Percentiles rank a stretch among this genome's conserved stretches.
These are phyloP conservation scores for Theobroma grandiflorum DNA, from an alignment of 441 rosid species.

Conservation along the genomic window DNA sequence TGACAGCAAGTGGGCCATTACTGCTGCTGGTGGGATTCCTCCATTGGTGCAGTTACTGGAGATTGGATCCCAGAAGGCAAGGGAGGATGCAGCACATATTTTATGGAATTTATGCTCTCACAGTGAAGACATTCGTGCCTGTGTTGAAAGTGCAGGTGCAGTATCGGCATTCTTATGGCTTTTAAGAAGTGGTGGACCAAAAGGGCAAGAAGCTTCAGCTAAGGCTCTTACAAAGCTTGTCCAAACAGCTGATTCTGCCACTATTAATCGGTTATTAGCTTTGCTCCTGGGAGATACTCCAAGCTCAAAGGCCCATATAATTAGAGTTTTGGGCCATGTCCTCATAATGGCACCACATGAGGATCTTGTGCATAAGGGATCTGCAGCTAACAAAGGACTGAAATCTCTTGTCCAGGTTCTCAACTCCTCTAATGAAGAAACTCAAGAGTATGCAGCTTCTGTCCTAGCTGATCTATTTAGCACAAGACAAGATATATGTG, in stretches of 20 bases:
- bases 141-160: slow-evolving; percentile 94
- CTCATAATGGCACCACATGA: slow-evolving; percentile 70
- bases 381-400: slow-evolving; percentile 89
- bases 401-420: slow-evolving; percentile 82
- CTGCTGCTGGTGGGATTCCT: slow-evolving; percentile 98
- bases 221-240: slow-evolving; percentile 71
- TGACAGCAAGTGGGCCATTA: slow-evolving; percentile 97
- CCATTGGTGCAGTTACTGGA: slow-evolving; percentile 82
- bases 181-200: slow-evolving; percentile 70
- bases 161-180: slow-evolving; percentile 76
- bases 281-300: slow-evolving; percentile 79
- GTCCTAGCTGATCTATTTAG: slow-evolving; percentile 84
- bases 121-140: slow-evolving; percentile 85
- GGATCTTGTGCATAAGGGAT: slow-evolving; percentile 70
- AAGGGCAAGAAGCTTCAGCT: slow-evolving; percentile 77
- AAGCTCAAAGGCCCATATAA: slow-evolving; percentile 64
- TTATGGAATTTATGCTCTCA: slow-evolving; percentile 84
- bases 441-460: slow-evolving; percentile 84
- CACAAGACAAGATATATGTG: slow-evolving; percentile 81
- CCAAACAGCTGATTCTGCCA: slow-evolving; percentile 71
- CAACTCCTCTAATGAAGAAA: slow-evolving; percentile 76
- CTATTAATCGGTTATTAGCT: slow-evolving; percentile 79
- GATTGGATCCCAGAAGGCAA: slow-evolving; percentile 80
- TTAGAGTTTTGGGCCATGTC: slow-evolving; percentile 86
- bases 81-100: slow-evolving; percentile 81